Base-by-base conservation (phyloP, 805 yeast genomes). In the Kuraishia cidri region DNA sequence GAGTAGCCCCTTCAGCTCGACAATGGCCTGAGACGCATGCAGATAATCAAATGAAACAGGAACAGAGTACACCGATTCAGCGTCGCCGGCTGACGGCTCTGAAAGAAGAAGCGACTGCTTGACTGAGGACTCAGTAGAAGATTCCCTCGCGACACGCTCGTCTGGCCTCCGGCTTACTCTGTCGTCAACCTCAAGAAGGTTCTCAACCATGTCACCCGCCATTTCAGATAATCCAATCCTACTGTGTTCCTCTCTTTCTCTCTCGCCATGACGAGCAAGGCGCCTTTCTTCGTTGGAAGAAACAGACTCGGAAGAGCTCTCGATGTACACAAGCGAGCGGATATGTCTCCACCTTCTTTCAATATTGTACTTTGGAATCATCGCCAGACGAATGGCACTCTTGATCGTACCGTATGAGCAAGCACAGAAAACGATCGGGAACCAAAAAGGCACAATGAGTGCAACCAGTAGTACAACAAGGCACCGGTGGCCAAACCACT, bases 381-480 rank as follows among this genome's bases (percentile, higher is more conserved):
- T 7, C 23, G 23, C 23, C 23, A 20, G 7, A 10, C 23, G 23
- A 20, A 36, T 4, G 11, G 17, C 5, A 8, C 38, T 32, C 27
- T 24, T 33, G 5, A 35, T n/a, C n/a, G 36, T 32, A 8, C 41
- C 39, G 11, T 53, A 32, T 3, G 56, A 19, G n/a, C 35, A 33
- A 32, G 45, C 50, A 14, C 55, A 49, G 16, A 70, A 40, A 3
- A 69, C 61, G 12, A 66, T 33, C 1, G 77, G 75, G 14, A 72
- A 48, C 75, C 76, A 72, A 22, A 70, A 36, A 0, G 79, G 78
- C 5, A 71, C 24, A 10, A 57, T 40, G 3, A 44, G 20, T 1
- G 43, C 36, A 2, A 52, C 37, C 2, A 40, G 28, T 11, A 46
- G 4, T 3, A 52, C 24, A 11, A 55, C 39, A 3, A n/a, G 30